Evolutionary conservation across 805 yeast species (phyloP), one percentile per base, ranked within the genome.

Genomic region (Hanseniaspora lindneri): DNA sequence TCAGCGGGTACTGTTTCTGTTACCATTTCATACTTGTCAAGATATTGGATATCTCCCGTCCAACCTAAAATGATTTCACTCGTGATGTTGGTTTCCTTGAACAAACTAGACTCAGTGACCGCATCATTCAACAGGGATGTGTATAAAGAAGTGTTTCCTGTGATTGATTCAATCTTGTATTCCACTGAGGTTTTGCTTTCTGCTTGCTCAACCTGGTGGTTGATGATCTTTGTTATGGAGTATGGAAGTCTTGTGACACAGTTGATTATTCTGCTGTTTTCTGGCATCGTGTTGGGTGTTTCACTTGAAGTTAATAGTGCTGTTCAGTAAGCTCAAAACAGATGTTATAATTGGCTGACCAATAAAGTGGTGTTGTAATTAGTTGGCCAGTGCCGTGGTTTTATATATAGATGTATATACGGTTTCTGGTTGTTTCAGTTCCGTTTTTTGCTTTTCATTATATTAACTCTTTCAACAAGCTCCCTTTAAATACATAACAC

Each of bases 11-110:
- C 42, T 11, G 39, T 23, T n/a, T 47, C 46, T 4, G 41, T 39
- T 32, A 39, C 33, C 19, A 42, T 50, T 43, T 52, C 54, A 49
- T 52, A 53, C 34, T 51, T 53, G 46, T 54, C 44, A 41, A 59
- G 50, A 49, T 56, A 55, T 41, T 64, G 63, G 52, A 92, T 69
- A 63, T 87, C 97, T 40, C 98, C 98, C 0, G 96, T 83, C 98
- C 98, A 92, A 1, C 86, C 96, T 44, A 92, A 78, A 44, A 85
- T 66, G 55, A 86, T 84, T 40, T 88, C 80, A 53, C 87, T 94
- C 92, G 96, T 89, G 20, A 78, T 74, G 0, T 88, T 74, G 40
- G 77, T 76, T 50, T 74, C 74, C 44, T 69, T 71, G 23, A 32
- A 40, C n/a, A 42, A 17, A 4, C 11, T 3, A 6, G 49, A 46